Percentiles rank a stretch among this genome's conserved stretches.
Conservation (phyloP, 768 basidiomycete genomes). For the Neoboletus subvelutipes region DNA sequence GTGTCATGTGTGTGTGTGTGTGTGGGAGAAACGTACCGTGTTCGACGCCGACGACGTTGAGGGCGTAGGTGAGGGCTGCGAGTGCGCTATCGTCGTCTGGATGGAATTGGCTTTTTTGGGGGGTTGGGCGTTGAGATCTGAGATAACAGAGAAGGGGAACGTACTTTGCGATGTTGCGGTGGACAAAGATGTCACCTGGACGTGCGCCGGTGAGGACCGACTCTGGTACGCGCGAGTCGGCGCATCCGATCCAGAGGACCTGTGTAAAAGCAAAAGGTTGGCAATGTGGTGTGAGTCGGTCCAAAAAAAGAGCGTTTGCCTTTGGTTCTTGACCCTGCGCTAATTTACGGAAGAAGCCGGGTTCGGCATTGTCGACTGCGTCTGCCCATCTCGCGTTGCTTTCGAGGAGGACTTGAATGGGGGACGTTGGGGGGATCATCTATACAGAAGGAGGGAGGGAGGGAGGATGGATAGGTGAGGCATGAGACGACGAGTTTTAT, state of each 20-base stretch:
- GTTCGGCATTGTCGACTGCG: constrained; percentile 52
- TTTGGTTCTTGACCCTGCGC: constrained; percentile 70
- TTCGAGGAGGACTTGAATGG: constrained; percentile 34
- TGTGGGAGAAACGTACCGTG: constrained; percentile 82
- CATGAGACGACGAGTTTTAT: not conserved
- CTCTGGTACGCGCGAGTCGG: constrained; percentile 89
- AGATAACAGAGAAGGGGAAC: constrained; percentile 17
- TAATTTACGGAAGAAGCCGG: constrained; percentile 59
- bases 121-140: too few relatives aligned
- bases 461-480: too few relatives aligned
- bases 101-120: constrained; percentile 58
- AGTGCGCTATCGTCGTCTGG: constrained; percentile 67
- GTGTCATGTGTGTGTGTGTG: too few relatives aligned
- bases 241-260: constrained; percentile 82
- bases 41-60: constrained; percentile 66
- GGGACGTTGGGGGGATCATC: constrained; percentile 2
- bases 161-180: constrained; percentile 89
- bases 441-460: too few relatives aligned
- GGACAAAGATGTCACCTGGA: constrained; percentile 87
- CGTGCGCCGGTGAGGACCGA: constrained; percentile 66
- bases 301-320: too few relatives aligned
- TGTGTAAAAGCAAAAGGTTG: constrained; percentile 30
- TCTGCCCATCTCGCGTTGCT: constrained; percentile 71
- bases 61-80: constrained; percentile 73
- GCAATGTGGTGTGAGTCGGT: too few relatives aligned